Evolutionary conservation across 208 protist genomes (phyloP).

Genomic region (Leishmania braziliensis): DNA sequence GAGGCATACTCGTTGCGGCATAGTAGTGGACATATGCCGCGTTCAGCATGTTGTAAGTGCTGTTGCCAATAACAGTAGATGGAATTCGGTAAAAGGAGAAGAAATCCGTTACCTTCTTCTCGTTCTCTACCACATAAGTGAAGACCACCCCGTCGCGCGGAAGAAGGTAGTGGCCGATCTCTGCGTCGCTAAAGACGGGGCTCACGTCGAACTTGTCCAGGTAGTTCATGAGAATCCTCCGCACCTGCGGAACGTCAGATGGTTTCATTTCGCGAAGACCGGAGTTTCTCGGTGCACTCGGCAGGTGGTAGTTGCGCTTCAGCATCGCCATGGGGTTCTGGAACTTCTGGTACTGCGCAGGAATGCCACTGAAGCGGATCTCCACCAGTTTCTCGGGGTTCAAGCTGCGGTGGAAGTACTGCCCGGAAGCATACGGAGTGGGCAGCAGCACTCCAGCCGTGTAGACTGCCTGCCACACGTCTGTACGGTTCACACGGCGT

Average conservation of each 20-base stretch:
- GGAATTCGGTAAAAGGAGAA: slow-evolving; percentile 98
- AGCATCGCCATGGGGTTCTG: slow-evolving; percentile 84
- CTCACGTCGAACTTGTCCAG: slow-evolving; percentile 81
- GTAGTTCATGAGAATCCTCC: slow-evolving; percentile 80
- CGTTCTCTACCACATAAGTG: slow-evolving; percentile 95
- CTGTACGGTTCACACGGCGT: slow-evolving; percentile 95
- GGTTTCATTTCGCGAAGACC: slow-evolving; percentile 79
- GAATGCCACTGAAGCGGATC: slow-evolving; percentile 78
- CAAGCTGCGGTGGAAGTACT: slow-evolving; percentile 98
- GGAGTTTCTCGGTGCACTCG: slow-evolving; percentile 46
- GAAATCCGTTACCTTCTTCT: slow-evolving; percentile 94
- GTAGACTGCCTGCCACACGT: slow-evolving; percentile 98
- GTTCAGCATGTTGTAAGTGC: slow-evolving; percentile 91
- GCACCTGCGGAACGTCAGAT: slow-evolving; percentile 80
- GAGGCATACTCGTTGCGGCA: slow-evolving; percentile 79
- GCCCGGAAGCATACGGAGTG: slow-evolving; percentile 92
- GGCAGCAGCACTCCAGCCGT: slow-evolving; percentile 97
- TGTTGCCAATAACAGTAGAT: slow-evolving; percentile 96
- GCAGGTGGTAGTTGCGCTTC: slow-evolving; percentile 75
- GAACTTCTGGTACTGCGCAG: slow-evolving; percentile 65
- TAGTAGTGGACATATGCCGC: slow-evolving; percentile 98
- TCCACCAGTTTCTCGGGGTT: slow-evolving; percentile 98
- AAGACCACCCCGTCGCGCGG: slow-evolving; percentile 94
- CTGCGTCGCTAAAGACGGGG: slow-evolving; percentile 92
- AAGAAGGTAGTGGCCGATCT: slow-evolving; percentile 97